phyloP scores from a whole-genome alignment of 2,329 filamentous ascomycete species.

The Helotiales sp. region DNA sequence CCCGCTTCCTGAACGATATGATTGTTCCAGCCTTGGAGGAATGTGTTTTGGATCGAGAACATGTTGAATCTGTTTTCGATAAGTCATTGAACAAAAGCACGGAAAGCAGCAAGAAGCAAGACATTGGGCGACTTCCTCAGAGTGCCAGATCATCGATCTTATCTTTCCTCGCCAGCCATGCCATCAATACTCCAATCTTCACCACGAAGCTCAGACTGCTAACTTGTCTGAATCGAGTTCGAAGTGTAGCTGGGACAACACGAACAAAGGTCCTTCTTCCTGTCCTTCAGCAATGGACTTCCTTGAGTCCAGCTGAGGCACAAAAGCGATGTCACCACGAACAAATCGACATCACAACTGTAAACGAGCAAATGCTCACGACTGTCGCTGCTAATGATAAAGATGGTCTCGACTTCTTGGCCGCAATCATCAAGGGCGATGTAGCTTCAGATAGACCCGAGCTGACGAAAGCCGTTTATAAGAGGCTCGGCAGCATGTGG shows the following conservation, averaged over 20 bases:
- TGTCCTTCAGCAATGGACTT: slow-evolving; percentile 67
- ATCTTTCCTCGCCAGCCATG: slow-evolving; percentile 72
- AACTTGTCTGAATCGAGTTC: slow-evolving; percentile 69
- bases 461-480: slow-evolving; percentile 67
- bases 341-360: slow-evolving; percentile 44
- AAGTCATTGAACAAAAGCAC: slow-evolving; percentile 54
- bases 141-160: slow-evolving; percentile 65
- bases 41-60: slow-evolving; percentile 74
- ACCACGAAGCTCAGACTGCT: slow-evolving; percentile 71
- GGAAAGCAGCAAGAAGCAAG: slow-evolving; percentile 45
- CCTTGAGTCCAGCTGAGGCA: slow-evolving; percentile 52
- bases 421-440: slow-evolving; percentile 48
- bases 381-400: slow-evolving; percentile 56
- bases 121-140: slow-evolving; percentile 49
- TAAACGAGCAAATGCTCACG: slow-evolving; percentile 53
- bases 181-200: slow-evolving; percentile 66
- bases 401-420: slow-evolving; percentile 55
- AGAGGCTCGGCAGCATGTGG: slow-evolving; percentile 73
- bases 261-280: slow-evolving; percentile 78
- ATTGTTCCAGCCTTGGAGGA: slow-evolving; percentile 81
- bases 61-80: slow-evolving; percentile 66
- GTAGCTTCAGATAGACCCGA: slow-evolving; percentile 44
- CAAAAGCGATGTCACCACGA: slow-evolving; percentile 49
- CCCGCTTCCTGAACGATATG: slow-evolving; percentile 63
- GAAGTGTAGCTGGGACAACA: slow-evolving; percentile 66